Conservation (phyloP, 192 early-diverging fungal genomes). For the Coemansia javaensis region DNA sequence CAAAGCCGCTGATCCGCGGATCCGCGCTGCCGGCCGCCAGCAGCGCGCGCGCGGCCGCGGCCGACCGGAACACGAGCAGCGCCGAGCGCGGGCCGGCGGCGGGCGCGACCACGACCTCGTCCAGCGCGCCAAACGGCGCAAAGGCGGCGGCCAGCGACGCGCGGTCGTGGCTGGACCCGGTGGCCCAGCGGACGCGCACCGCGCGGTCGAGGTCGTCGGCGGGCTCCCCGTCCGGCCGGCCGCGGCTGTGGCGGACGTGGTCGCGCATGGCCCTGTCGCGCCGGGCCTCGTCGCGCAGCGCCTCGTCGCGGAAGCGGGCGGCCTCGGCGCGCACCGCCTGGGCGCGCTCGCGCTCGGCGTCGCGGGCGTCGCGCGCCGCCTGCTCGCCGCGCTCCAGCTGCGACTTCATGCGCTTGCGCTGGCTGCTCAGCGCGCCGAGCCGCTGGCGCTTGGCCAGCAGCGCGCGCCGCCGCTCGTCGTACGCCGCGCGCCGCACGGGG, state of each 20-base stretch:
- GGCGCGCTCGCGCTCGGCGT: neutral
- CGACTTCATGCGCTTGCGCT: constrained; percentile 45
- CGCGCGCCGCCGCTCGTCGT: constrained; percentile 27
- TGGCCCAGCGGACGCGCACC: constrained; percentile 28
- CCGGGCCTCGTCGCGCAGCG: constrained; percentile 13
- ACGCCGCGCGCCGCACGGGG: constrained; percentile 16
- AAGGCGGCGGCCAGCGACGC: constrained; percentile 18
- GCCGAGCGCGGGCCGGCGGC: constrained; percentile 22
- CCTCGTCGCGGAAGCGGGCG: constrained; percentile 25
- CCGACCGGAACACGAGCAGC: constrained; percentile 30
- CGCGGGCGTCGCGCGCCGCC: constrained; percentile 9
- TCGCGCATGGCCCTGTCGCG: constrained; percentile 31
- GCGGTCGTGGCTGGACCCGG: neutral
- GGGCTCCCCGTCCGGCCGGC: constrained; percentile 1
- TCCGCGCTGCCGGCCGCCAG: constrained; percentile 11
- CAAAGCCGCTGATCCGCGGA: constrained; percentile 8
- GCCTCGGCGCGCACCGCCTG: constrained; percentile 24
- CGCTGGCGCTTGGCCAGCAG: constrained; percentile 39
- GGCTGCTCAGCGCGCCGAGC: constrained; percentile 13
- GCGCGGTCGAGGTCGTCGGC: constrained; percentile 35
- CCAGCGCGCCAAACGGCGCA: constrained; percentile 27
- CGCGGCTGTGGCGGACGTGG: constrained; percentile 6
- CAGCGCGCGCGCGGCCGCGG: constrained; percentile 36
- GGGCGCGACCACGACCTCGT: constrained; percentile 42
- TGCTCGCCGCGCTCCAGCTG: constrained; percentile 34